These are phyloP conservation scores for Microthlaspi erraticum DNA, from an alignment of 345 rosid genomes.

Conservation along the genomic window DNA sequence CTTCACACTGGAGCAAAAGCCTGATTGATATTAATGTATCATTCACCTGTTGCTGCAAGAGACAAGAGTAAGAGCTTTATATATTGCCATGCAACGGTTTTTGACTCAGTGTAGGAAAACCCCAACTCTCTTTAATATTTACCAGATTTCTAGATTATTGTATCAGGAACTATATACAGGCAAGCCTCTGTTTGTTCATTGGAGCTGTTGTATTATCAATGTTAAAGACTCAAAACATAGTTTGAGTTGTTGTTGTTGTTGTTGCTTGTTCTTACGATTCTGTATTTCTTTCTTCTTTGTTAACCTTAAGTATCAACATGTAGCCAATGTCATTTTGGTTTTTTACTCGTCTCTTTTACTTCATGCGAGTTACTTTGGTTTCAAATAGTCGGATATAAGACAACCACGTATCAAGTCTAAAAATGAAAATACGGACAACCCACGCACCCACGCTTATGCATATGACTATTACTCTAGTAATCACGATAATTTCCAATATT, in stretches of 20 bases:
- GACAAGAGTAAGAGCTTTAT: slow-evolving; percentile 39
- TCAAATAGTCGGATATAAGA: too few species aligned
- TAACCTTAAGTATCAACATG: slow-evolving; percentile 26
- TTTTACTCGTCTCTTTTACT: not conserved
- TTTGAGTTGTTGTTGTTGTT: slow-evolving; percentile 19
- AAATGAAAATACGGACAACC: too few species aligned
- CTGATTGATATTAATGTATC: slow-evolving; percentile 9
- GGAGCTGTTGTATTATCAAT: slow-evolving; percentile 43
- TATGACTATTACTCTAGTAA: too few species aligned
- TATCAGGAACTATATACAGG: slow-evolving; percentile 36
- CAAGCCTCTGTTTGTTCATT: slow-evolving; percentile 41
- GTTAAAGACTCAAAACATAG: slow-evolving; percentile 36
- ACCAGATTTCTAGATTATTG: slow-evolving; percentile 34
- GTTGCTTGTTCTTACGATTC: slow-evolving; percentile 17
- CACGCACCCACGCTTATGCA: too few species aligned
- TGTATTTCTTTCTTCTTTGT: not conserved
- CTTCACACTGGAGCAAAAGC: slow-evolving; percentile 62
- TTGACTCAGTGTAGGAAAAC: slow-evolving; percentile 44
- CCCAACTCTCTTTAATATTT: slow-evolving; percentile 47
- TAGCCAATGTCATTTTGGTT: slow-evolving; percentile 11
- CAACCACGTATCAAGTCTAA: too few species aligned
- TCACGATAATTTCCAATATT: too few species aligned
- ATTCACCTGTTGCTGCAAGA: slow-evolving; percentile 27
- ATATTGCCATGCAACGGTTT: slow-evolving; percentile 20
- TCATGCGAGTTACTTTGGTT: slow-evolving; percentile 5